Evolutionary conservation across 2,329 filamentous ascomycete species (phyloP), one percentile per base, ranked within the genome.

Genomic region (Zymoseptoria brevis): DNA sequence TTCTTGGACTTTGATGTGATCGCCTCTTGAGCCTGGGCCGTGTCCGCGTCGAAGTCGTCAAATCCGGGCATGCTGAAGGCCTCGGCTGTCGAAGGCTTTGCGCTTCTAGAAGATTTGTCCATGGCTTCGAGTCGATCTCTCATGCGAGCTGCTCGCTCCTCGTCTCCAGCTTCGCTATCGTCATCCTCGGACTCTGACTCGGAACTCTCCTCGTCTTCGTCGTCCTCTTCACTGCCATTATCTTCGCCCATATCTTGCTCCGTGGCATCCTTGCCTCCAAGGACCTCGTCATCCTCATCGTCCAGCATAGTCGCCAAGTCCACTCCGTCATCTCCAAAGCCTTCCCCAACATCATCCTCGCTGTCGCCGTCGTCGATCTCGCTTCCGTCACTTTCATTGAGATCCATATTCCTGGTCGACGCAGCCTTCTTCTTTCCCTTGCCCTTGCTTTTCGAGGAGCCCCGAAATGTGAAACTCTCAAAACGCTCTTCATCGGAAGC

Each of bases 401-500:
- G 71, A 65, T 80, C 77, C 22, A 82, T 73, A 49, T 79, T 75
- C 63, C 35, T 65, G 64, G 79, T 79, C 66, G 35, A n/a, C 35
- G 77, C 74, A 41, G 50, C 50, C 13, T 54, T 51, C 29, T 51
- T 58, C 59, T 80, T 74, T 56, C 79, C 77, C 60, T 78, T 75
- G 56, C 81, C 81, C 57, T 83, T 78, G 71, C 54, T 71, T 54
- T 74, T 75, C 22, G 80, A 80, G 64, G 81, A 83, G 30, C 85
- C 85, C 35, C 84, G 79, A 68, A 88, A 88, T 3, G 82, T 83
- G 68, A 87, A 95, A 9, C 85, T 89, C 64, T 90, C 85, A 65
- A 96, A 95, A 63, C 81, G 83, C 71, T 96, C 92, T 69, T 94
- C 87, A 69, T 96, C 92, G 68, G 89, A 94, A 64, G 89, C 87